These are phyloP conservation scores for Glebionis coronaria DNA, from an alignment of 129 eudicot genomes.

Conservation along the genomic window DNA sequence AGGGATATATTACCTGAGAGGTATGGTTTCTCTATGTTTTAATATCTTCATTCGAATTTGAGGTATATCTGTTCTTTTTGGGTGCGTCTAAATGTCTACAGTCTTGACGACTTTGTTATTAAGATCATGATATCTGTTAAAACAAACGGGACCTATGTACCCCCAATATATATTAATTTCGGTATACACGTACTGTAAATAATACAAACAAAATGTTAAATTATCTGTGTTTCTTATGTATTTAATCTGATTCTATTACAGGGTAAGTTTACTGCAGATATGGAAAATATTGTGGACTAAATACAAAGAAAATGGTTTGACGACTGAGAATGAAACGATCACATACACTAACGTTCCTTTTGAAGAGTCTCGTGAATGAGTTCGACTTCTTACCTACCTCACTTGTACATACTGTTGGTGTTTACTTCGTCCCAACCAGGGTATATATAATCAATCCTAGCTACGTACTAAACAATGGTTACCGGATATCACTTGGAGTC, in stretches of 20 bases:
- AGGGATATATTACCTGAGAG: conserved; percentile 62
- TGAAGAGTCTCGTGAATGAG: conserved; percentile 42
- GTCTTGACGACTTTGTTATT: background rate
- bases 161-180: too few relatives aligned
- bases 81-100: background rate
- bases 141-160: too few relatives aligned
- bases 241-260: conserved; percentile 25
- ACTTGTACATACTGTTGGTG: conserved; percentile 15
- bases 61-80: conserved; percentile 6
- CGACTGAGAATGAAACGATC: conserved; percentile 41
- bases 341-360: conserved; percentile 61
- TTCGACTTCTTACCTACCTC: conserved; percentile 6
- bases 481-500: too few relatives aligned
- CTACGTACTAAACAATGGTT: too few relatives aligned
- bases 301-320: conserved; percentile 44
- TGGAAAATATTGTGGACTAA: conserved; percentile 91
- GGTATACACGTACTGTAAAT: too few relatives aligned
- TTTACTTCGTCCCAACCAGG: too few relatives aligned
- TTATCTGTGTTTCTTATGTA: background rate
- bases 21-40: conserved; percentile 27
- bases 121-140: background rate
- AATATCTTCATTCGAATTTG: background rate
- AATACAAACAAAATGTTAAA: too few relatives aligned
- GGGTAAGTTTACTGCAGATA: conserved; percentile 66
- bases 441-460: too few relatives aligned